These are phyloP conservation scores for Ciborinia camelliae DNA, from an alignment of 2,329 filamentous ascomycete genomes.

Conservation along the genomic window DNA sequence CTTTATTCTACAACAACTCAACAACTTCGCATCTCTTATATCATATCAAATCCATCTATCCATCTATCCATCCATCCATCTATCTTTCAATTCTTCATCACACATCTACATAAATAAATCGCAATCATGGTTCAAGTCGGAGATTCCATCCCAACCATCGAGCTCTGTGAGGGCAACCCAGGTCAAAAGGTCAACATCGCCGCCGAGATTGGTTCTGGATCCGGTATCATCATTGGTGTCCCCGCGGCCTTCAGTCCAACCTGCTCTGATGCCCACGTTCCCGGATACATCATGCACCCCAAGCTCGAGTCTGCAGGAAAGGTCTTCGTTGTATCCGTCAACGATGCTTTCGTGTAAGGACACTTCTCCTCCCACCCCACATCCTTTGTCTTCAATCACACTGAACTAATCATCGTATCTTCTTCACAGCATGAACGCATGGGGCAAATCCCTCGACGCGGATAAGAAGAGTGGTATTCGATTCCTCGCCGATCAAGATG, in stretches of 20 bases:
- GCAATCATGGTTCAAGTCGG: slow-evolving; percentile 60
- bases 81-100: background rate
- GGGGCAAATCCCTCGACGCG: slow-evolving; percentile 75
- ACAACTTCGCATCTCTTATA: background rate
- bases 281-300: slow-evolving; percentile 78
- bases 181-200: slow-evolving; percentile 83
- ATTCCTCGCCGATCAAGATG: slow-evolving; percentile 79
- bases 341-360: slow-evolving; percentile 87
- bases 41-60: background rate
- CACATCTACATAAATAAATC: slow-evolving; percentile 13
- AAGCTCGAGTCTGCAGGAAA: slow-evolving; percentile 74
- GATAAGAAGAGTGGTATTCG: slow-evolving; percentile 71
- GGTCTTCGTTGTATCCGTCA: slow-evolving; percentile 88
- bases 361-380: background rate
- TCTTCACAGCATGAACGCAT: slow-evolving; percentile 74
- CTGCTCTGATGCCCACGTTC: slow-evolving; percentile 71
- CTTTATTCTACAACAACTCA: background rate
- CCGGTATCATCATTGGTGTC: slow-evolving; percentile 80
- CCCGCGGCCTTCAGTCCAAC: slow-evolving; percentile 73
- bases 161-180: slow-evolving; percentile 77
- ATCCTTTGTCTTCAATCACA: background rate
- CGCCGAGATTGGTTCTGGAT: slow-evolving; percentile 66
- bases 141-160: slow-evolving; percentile 72
- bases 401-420: background rate
- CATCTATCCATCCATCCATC: background rate